phyloP scores from a whole-genome alignment of 768 basidiomycete species.

The Podaxis carcinomalis region DNA sequence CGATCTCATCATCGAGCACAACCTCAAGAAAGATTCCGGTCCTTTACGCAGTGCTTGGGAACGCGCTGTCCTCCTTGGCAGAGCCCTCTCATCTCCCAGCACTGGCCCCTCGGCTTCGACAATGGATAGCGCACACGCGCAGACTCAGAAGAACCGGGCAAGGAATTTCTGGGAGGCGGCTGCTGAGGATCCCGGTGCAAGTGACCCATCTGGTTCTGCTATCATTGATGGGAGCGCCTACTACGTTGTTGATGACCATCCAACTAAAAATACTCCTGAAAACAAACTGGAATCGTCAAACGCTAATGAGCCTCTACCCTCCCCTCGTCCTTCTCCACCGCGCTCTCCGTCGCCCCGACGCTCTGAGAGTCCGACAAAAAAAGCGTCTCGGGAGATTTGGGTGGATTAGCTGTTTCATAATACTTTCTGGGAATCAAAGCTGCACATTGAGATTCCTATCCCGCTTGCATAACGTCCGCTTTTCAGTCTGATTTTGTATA shows the following conservation, averaged over 20 bases:
- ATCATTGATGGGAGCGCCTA: constrained; percentile 6
- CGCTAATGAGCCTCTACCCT: neutral
- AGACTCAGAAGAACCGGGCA: neutral
- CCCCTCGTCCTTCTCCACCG: constrained; percentile 9
- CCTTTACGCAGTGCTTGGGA: constrained; percentile 57
- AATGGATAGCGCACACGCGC: neutral
- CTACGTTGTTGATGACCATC: constrained; percentile 5
- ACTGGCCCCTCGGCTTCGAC: neutral
- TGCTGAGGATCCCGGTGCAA: neutral
- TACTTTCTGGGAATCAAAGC: neutral
- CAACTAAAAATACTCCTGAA: neutral
- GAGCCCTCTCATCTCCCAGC: constrained; percentile 7
- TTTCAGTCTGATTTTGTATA: too few species aligned
- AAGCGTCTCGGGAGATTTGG: neutral
- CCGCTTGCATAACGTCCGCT: too few species aligned
- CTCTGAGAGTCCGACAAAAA: neutral
- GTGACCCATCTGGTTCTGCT: neutral
- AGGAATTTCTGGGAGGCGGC: constrained; percentile 17
- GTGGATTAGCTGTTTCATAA: neutral
- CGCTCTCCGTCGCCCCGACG: neutral
- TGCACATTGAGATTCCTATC: too few species aligned
- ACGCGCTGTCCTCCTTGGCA: constrained; percentile 26
- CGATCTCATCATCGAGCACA: constrained; percentile 59
- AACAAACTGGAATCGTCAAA: neutral
- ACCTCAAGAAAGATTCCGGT: constrained; percentile 52